phyloP scores from a whole-genome alignment of 352 stramenopile species.

The Phytophthora megakarya region DNA sequence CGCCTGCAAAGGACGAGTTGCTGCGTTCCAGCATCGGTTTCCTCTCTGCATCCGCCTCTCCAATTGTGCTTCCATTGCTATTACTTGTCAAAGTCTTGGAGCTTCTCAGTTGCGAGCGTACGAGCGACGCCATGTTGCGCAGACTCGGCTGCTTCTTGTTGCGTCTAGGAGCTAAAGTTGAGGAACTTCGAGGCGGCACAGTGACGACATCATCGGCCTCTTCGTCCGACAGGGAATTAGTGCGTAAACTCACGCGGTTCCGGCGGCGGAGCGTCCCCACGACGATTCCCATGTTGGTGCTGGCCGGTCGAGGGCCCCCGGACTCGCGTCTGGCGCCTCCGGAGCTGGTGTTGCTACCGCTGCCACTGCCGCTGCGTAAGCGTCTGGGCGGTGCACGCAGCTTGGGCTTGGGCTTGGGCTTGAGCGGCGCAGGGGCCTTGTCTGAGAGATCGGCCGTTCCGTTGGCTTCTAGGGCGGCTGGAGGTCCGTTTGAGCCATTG shows the following conservation, averaged over 20 bases:
- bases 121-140: constrained; percentile 64
- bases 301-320: constrained; percentile 29
- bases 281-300: constrained; percentile 46
- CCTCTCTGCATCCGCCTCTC: not conserved
- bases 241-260: constrained; percentile 33
- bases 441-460: no score
- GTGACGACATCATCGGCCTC: constrained; percentile 32
- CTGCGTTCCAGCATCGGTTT: constrained; percentile 27
- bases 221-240: constrained; percentile 38
- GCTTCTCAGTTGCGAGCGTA: constrained; percentile 64
- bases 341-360: constrained; percentile 43
- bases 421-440: constrained; percentile 19
- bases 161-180: constrained; percentile 18
- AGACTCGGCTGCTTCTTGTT: constrained; percentile 59
- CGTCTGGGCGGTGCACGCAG: constrained; percentile 42
- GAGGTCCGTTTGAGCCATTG: constrained; percentile 7
- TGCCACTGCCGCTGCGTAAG: constrained; percentile 60
- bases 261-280: constrained; percentile 45
- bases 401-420: constrained; percentile 22
- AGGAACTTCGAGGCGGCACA: constrained; percentile 9
- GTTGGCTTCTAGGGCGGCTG: not conserved
- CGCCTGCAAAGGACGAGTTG: constrained; percentile 68
- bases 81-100: constrained; percentile 29
- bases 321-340: constrained; percentile 21
- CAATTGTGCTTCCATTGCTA: not conserved